Base-by-base conservation (phyloP, 2,329 filamentous ascomycete species). In the Fusarium fujikuroi region DNA sequence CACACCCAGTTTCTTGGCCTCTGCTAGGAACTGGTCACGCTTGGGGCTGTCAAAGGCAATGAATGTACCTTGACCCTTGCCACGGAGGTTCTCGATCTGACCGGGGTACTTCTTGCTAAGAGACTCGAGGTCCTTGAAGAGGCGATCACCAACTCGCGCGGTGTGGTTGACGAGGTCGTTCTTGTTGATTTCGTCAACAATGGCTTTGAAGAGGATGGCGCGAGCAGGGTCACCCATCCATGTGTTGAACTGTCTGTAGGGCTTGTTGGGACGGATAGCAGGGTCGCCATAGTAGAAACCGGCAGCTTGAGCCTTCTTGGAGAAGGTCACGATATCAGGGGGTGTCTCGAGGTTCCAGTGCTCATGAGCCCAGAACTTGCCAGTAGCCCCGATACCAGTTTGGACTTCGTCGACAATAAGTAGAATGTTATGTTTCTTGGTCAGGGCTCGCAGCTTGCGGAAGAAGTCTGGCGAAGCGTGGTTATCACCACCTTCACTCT, bases 281-380 rank as follows among this genome's bases (percentile, higher is more conserved):
- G 90, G 88, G 87, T 96, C 92, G 69, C 92, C 92, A 81, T 91
- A 97, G 88, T 96, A 97, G 88, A 95, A 97, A 39, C 95, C 95
- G 11, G 95, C 95, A 4, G 95, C 93, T 85, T 97, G 95, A 7
- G 95, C 95, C 88, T 97, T 97, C 88, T 97, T 97, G 80, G 91
- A 93, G 85, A 97, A 97, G 66, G 95, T 97, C 49, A 97, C 95
- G 87, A 97, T 96, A 85, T 97, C 95, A 1, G 95, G 95, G 14
- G 95, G 93, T 40, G 90, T 85, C 56, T 87, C 80, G 47, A 97
- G 88, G 82, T 93, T 88, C 95, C 95, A 97, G 90, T 97, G 95
- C 79, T 97, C 94, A 86, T 97, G 95, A 14, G 95, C 95, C 95
- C 95, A 97, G 90, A 97, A 97, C 83, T 93, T 95, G 77, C 95